Conservation (phyloP, 805 yeast species). For the Kodamaea laetipori region DNA sequence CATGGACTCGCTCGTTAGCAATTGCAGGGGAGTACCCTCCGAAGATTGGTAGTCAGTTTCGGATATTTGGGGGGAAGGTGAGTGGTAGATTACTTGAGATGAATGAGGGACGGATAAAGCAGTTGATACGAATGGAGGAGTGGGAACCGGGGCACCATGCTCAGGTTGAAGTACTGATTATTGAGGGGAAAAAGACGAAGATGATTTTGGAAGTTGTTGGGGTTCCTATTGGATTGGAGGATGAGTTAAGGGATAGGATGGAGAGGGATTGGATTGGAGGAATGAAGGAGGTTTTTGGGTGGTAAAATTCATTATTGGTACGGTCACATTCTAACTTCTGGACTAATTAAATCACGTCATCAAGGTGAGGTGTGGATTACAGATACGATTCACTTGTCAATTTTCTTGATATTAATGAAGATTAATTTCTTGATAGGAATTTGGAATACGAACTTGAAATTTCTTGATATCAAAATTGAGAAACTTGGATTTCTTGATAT, state of each 20-base stretch:
- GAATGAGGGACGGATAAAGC: background rate
- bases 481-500: too few relatives aligned
- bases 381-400: too few relatives aligned
- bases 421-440: too few relatives aligned
- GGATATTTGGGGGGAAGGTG: conserved; percentile 3
- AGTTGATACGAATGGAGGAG: background rate
- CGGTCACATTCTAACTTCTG: background rate
- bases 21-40: conserved; percentile 3
- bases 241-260: background rate
- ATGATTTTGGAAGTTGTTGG: background rate
- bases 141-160: conserved; percentile 6
- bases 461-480: too few relatives aligned
- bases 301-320: background rate
- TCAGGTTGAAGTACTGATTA: background rate
- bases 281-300: conserved; percentile 3
- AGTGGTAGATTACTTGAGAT: background rate
- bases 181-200: background rate
- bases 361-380: too few relatives aligned
- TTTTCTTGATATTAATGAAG: too few relatives aligned
- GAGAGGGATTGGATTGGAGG: background rate
- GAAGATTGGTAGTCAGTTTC: background rate
- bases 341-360: too few relatives aligned
- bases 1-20: conserved; percentile 4
- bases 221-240: conserved; percentile 1
- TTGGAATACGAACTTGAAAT: too few relatives aligned